Evolutionary conservation across 345 rosid species (phyloP).

Genomic region (Firmiana major): DNA sequence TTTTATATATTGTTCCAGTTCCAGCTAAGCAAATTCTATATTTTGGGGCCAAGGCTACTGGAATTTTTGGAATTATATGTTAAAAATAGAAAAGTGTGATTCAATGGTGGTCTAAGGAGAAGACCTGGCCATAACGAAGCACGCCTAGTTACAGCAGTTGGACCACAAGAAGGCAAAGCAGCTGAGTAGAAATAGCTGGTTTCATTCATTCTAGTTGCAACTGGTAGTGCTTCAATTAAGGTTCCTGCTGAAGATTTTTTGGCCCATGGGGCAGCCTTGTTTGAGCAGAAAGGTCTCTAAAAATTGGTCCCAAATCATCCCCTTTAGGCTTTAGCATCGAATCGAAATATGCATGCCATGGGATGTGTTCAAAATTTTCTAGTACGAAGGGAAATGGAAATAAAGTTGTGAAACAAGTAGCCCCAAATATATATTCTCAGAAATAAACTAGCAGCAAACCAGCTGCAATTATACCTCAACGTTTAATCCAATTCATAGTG

Average conservation of each 20-base stretch:
- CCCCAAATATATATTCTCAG: background rate
- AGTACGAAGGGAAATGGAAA: background rate
- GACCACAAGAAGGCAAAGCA: constrained; percentile 9
- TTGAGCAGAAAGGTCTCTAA: background rate
- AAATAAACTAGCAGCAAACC: background rate
- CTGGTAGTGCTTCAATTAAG: background rate
- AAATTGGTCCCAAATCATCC: background rate
- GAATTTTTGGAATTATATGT: background rate
- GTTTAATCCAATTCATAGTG: too few species aligned
- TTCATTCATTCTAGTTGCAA: background rate
- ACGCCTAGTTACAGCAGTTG: constrained; percentile 11
- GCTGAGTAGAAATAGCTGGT: background rate
- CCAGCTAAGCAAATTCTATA: background rate
- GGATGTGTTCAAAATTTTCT: background rate
- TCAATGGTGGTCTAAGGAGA: background rate
- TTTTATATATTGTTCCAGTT: background rate
- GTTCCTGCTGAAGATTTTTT: constrained; percentile 8
- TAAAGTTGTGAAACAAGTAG: constrained; percentile 1
- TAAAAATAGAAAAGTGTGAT: background rate
- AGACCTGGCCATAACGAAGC: background rate
- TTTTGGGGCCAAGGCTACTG: background rate
- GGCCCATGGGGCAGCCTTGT: constrained; percentile 2
- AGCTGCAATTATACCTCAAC: background rate
- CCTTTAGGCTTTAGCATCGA: background rate
- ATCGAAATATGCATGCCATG: background rate